A percentile compares a stretch with the other conserved stretches of the same genome.
phyloP scores from a whole-genome alignment of 2,329 filamentous ascomycete genomes.

The Talaromyces sp. region DNA sequence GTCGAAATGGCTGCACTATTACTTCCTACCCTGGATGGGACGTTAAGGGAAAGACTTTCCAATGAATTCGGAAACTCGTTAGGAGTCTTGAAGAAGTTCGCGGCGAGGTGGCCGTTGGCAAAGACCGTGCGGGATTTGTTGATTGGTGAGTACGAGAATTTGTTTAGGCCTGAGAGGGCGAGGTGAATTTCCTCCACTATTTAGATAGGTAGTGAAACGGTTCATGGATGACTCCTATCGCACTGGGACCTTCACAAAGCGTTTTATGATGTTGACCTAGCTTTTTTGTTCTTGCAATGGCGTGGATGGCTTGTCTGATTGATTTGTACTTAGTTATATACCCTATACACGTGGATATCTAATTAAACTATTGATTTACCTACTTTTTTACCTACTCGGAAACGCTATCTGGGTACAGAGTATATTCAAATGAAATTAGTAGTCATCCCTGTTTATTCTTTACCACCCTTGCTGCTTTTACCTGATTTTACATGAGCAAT shows the following conservation, averaged over 20 bases:
- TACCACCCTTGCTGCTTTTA: too few relatives aligned
- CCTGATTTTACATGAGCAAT: too few relatives aligned
- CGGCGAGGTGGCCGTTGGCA: constrained; percentile 13
- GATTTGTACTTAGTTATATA: background rate
- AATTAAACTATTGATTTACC: background rate
- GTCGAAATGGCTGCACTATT: constrained; percentile 59
- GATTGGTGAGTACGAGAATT: constrained; percentile 2
- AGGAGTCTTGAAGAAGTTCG: constrained; percentile 12
- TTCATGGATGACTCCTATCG: too few relatives aligned
- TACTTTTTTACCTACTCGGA: too few relatives aligned
- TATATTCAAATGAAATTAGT: too few relatives aligned
- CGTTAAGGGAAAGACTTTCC: background rate
- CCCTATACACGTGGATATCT: background rate
- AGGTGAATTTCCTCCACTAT: background rate
- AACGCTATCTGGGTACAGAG: too few relatives aligned
- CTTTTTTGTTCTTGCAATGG: background rate
- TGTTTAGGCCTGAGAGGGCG: background rate
- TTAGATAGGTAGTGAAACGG: too few relatives aligned
- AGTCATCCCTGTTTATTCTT: too few relatives aligned
- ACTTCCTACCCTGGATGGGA: constrained; percentile 37
- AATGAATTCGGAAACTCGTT: constrained; percentile 9
- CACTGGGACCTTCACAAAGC: too few relatives aligned
- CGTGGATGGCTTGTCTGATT: too few relatives aligned
- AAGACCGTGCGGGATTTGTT: constrained; percentile 1
- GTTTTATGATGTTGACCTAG: background rate